Evolutionary conservation across 1,284 basidiomycete species (phyloP).

Genomic region (Coriolopsis trogii): DNA sequence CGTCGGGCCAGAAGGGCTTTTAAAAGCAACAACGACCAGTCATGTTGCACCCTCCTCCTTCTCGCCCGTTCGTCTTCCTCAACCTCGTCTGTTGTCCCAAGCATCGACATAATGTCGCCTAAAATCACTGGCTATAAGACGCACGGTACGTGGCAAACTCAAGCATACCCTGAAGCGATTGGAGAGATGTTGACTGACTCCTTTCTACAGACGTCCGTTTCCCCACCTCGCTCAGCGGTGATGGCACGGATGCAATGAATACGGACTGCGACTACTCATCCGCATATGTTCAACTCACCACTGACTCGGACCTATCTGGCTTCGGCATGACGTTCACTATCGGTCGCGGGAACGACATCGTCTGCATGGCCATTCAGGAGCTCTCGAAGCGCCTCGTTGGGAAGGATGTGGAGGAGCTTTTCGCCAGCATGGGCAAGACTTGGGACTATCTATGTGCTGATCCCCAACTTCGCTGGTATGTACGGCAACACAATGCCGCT

Average conservation of each 20-base stretch:
- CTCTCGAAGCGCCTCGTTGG: constrained; percentile 83
- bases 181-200: background rate
- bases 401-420: constrained; percentile 83
- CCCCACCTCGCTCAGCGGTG: constrained; percentile 82
- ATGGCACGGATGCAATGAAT: constrained; percentile 94
- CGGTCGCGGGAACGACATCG: constrained; percentile 93
- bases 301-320: constrained; percentile 74
- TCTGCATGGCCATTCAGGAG: constrained; percentile 79
- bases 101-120: constrained; percentile 32
- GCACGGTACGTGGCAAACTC: constrained; percentile 42
- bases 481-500: constrained; percentile 21
- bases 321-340: constrained; percentile 98
- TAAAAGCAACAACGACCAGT: constrained; percentile 13
- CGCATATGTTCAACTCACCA: constrained; percentile 84
- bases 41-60: constrained; percentile 3
- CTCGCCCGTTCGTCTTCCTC: background rate
- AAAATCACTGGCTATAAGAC: constrained; percentile 57
- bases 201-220: constrained; percentile 73
- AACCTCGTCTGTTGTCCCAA: background rate
- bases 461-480: constrained; percentile 87
- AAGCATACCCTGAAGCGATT: background rate
- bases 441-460: constrained; percentile 84
- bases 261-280: constrained; percentile 95
- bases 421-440: constrained; percentile 86
- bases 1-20: background rate